Percentiles rank a stretch among this genome's conserved stretches.
Evolutionary conservation across 768 basidiomycete species (phyloP).

Genomic region (Termitomyces sp.): DNA sequence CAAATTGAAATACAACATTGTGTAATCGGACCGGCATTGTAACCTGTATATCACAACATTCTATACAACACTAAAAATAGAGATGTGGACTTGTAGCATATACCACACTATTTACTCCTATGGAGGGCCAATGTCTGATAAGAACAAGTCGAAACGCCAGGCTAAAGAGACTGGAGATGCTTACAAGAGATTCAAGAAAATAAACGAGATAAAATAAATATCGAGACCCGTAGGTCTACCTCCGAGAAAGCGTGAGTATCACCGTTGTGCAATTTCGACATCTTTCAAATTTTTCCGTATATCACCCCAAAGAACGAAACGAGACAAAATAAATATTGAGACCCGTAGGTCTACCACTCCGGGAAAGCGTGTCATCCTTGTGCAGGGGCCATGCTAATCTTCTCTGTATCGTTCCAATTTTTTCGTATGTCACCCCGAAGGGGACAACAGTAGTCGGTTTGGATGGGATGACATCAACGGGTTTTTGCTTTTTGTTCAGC

Average conservation of each 20-base stretch:
- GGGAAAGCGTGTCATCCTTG: slow-evolving; percentile 99
- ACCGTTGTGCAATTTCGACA: slow-evolving; percentile 99
- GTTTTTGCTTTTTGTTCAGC: slow-evolving; percentile 12
- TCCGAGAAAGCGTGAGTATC: slow-evolving; percentile 91
- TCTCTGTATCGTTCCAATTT: slow-evolving; percentile 99
- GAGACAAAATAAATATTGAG: slow-evolving; percentile 38
- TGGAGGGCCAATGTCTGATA: no score
- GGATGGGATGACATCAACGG: not conserved
- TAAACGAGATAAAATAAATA: slow-evolving; percentile 29
- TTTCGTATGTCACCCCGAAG: slow-evolving; percentile 96
- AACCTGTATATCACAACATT: not conserved
- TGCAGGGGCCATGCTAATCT: slow-evolving; percentile 99
- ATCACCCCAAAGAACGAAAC: slow-evolving; percentile 69
- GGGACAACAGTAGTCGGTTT: slow-evolving; percentile 40
- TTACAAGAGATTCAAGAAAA: no score
- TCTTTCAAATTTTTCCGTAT: slow-evolving; percentile 99
- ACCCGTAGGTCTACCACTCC: slow-evolving; percentile 72
- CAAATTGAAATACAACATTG: not conserved
- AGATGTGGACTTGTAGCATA: not conserved
- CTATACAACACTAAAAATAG: slow-evolving; percentile 11
- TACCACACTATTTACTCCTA: no score
- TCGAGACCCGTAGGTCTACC: slow-evolving; percentile 58
- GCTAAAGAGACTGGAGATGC: no score
- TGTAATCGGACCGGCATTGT: slow-evolving; percentile 8
- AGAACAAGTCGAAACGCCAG: no score